Percentiles rank a stretch among this genome's conserved stretches.
Evolutionary conservation across 805 yeast genomes (phyloP).

Genomic region (Candida maesae): DNA sequence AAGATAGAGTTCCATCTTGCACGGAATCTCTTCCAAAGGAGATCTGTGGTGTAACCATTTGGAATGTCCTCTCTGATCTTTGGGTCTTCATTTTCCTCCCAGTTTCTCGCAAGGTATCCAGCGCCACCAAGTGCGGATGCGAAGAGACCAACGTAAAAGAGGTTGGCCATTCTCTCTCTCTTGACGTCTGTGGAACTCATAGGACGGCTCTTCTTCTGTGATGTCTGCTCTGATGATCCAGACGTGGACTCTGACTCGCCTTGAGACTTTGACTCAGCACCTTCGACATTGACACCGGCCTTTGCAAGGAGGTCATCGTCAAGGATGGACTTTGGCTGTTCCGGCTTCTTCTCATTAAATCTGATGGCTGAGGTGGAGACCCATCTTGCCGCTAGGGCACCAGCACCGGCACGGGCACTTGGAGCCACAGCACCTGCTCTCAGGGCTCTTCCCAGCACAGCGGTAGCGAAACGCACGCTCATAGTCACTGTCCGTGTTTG

Average conservation of each 20-base stretch:
- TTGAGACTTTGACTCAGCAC: constrained; percentile 6
- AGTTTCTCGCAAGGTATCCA: constrained; percentile 76
- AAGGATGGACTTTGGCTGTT: constrained; percentile 48
- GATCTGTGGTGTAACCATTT: constrained; percentile 64
- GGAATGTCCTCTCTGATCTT: constrained; percentile 50
- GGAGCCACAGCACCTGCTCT: constrained; percentile 3
- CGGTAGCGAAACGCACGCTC: constrained; percentile 12
- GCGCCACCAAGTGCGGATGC: constrained; percentile 49
- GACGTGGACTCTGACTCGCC: neutral
- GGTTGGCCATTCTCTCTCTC: constrained; percentile 77
- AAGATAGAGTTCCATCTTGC: constrained; percentile 73
- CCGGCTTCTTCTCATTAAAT: constrained; percentile 21
- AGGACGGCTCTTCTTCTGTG: constrained; percentile 40
- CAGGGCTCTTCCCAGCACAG: constrained; percentile 4
- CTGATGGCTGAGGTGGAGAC: constrained; percentile 15
- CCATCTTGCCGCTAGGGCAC: constrained; percentile 13
- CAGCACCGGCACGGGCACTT: neutral
- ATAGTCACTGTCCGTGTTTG: neutral
- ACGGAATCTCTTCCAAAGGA: constrained; percentile 64
- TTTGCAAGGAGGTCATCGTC: constrained; percentile 77
- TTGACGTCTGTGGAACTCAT: constrained; percentile 73
- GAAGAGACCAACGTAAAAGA: constrained; percentile 57
- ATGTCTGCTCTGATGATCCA: constrained; percentile 2
- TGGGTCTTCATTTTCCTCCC: constrained; percentile 75
- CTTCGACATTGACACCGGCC: constrained; percentile 73